Evolutionary conservation across 495 filamentous ascomycete species (phyloP).

Genomic region (Penicillium ochrochloron): DNA sequence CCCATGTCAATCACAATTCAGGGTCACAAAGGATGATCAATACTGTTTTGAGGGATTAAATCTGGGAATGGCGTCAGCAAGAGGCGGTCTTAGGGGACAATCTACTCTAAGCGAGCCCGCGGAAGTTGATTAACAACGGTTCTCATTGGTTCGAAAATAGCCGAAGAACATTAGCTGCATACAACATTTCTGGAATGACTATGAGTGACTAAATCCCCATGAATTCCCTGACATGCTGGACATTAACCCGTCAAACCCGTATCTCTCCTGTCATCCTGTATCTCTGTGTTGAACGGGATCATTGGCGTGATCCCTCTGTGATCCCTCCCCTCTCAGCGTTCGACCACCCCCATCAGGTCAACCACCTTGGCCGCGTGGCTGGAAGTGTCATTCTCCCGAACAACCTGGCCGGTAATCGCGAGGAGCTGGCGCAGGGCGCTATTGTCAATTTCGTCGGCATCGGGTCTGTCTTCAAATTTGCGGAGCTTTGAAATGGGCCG

Average conservation of each 20-base stretch:
- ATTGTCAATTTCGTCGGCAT: background rate
- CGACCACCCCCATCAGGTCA: background rate
- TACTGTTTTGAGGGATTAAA: background rate
- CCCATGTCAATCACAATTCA: background rate
- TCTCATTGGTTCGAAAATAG: background rate
- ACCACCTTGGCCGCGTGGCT: background rate
- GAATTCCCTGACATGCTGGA: background rate
- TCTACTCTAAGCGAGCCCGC: background rate
- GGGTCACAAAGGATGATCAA: background rate
- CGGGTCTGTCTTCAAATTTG: background rate
- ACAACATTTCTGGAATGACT: background rate
- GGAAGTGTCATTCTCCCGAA: background rate
- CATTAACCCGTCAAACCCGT: no score
- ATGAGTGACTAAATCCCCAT: background rate
- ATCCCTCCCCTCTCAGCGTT: no score
- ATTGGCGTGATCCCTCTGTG: background rate
- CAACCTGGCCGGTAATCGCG: background rate
- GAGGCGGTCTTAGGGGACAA: background rate
- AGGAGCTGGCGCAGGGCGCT: background rate
- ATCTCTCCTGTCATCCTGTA: no score
- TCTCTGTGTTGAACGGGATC: background rate
- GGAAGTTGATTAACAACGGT: background rate
- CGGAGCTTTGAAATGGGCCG: background rate
- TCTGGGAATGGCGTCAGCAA: background rate
- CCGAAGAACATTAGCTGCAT: background rate